Percentiles rank a stretch among this genome's conserved stretches.
phyloP scores from a whole-genome alignment of 352 stramenopile genomes.

The Pythium inflatum region DNA sequence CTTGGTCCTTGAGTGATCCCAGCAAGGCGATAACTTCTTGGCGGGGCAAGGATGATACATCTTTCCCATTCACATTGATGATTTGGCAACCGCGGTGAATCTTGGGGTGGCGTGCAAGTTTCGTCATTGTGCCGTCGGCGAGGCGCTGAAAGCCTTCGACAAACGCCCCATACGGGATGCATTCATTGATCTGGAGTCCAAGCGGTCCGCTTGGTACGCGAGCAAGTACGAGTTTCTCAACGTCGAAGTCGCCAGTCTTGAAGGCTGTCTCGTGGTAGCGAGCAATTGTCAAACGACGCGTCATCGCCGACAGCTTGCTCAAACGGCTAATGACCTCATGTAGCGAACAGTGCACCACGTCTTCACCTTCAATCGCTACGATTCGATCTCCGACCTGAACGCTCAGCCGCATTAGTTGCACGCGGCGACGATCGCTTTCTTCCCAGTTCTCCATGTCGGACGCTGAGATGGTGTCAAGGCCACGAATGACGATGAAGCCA shows the following conservation, averaged over 20 bases:
- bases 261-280: conserved; percentile 44
- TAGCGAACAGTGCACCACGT: conserved; percentile 49
- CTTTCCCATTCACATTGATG: conserved; percentile 53
- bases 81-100: conserved; percentile 63
- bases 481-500: conserved; percentile 52
- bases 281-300: conserved; percentile 52
- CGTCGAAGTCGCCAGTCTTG: conserved; percentile 42
- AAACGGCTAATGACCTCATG: conserved; percentile 52
- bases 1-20: conserved; percentile 40
- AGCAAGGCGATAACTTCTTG: conserved; percentile 48
- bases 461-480: conserved; percentile 36
- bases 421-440: conserved; percentile 40
- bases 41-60: conserved; percentile 44
- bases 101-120: conserved; percentile 37
- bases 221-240: conserved; percentile 58
- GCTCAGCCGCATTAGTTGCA: conserved; percentile 38
- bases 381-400: conserved; percentile 56
- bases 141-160: conserved; percentile 56
- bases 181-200: conserved; percentile 51
- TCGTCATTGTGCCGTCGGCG: conserved; percentile 42
- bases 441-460: conserved; percentile 35
- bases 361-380: conserved; percentile 50
- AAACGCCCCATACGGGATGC: conserved; percentile 46
- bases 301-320: conserved; percentile 44
- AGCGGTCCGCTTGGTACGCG: conserved; percentile 49